Percentiles rank a stretch among this genome's conserved stretches.
phyloP scores from a whole-genome alignment of 305 asterid species.

The Solanum hybrid region DNA sequence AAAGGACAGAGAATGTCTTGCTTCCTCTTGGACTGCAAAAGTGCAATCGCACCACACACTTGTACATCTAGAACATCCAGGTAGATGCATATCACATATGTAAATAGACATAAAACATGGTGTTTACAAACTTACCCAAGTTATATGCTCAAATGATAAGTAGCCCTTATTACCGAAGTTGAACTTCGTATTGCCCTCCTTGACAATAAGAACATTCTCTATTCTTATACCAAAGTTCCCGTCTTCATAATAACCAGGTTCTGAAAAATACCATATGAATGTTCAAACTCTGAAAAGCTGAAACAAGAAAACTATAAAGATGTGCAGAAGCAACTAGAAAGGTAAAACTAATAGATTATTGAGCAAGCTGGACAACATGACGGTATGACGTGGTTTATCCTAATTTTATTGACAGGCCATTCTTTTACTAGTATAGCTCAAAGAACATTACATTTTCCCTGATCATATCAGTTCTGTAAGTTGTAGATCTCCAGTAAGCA shows the following conservation, averaged over 20 bases:
- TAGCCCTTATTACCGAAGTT: slow-evolving; percentile 77
- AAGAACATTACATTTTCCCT: neutral
- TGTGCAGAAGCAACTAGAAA: neutral
- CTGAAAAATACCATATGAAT: slow-evolving; percentile 34
- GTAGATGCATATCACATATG: neutral
- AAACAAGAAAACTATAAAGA: neutral
- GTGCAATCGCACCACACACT: neutral
- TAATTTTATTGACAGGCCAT: neutral
- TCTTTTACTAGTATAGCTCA: neutral
- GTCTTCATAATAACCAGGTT: slow-evolving; percentile 96
- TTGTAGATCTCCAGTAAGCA: neutral
- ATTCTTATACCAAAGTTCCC: slow-evolving; percentile 87
- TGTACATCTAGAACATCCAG: neutral
- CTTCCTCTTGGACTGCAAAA: neutral
- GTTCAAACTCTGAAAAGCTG: neutral
- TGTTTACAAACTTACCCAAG: slow-evolving; percentile 1
- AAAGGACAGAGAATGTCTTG: neutral
- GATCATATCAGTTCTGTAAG: neutral
- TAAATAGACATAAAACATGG: neutral
- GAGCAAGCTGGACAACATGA: neutral
- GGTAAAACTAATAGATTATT: neutral
- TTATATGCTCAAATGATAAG: slow-evolving; percentile 38
- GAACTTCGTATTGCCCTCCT: slow-evolving; percentile 76
- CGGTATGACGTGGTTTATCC: neutral
- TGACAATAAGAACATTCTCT: slow-evolving; percentile 84